Conservation (phyloP, 176 grass and related monocot genomes). For the Oryza nivara region DNA sequence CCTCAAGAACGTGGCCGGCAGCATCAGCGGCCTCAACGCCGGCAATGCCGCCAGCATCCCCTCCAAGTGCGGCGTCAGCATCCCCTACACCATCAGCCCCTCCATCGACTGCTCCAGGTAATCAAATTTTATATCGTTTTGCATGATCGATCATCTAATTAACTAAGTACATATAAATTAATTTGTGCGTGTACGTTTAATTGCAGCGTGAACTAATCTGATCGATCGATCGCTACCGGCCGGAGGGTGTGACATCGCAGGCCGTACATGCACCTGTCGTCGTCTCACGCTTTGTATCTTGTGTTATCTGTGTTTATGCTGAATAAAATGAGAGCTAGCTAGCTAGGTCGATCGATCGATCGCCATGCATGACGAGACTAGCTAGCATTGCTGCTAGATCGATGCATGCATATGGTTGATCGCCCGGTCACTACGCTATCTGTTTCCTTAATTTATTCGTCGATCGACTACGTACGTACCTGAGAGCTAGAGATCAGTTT, state of each 20-base stretch:
- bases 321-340: background rate
- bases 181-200: background rate
- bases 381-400: too few species aligned
- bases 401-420: background rate
- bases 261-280: background rate
- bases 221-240: background rate
- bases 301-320: background rate
- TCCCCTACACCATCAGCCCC: conserved; percentile 47
- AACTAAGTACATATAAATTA: background rate
- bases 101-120: conserved; percentile 52
- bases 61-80: conserved; percentile 39
- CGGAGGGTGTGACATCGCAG: background rate
- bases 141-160: background rate
- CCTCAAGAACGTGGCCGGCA: conserved; percentile 32
- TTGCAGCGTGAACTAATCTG: conserved; percentile 4
- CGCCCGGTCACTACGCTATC: background rate
- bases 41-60: conserved; percentile 47
- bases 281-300: too few species aligned
- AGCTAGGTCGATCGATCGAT: background rate
- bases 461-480: background rate
- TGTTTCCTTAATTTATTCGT: background rate
- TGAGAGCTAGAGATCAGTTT: background rate
- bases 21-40: conserved; percentile 27
- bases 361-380: background rate
- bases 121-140: background rate